Evolutionary conservation across 352 stramenopile species (phyloP).

Genomic region (Globisporangium parvum): DNA sequence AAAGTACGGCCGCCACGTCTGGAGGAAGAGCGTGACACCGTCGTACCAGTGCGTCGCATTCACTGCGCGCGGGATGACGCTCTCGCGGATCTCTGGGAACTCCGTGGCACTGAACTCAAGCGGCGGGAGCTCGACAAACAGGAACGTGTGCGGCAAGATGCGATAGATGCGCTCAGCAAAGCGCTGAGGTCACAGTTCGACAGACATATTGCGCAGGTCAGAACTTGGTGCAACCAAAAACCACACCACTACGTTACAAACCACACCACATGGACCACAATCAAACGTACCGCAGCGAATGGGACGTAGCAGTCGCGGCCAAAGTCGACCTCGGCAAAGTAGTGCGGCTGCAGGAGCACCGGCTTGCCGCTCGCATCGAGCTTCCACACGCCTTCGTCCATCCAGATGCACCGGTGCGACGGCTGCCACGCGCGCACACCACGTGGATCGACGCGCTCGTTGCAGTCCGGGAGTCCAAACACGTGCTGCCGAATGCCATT

Average conservation of each 20-base stretch:
- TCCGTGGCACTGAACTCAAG: slow-evolving; percentile 63
- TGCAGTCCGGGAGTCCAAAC: slow-evolving; percentile 39
- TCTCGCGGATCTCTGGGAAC: slow-evolving; percentile 61
- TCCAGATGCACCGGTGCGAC: slow-evolving; percentile 68
- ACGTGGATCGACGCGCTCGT: slow-evolving; percentile 42
- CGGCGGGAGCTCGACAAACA: slow-evolving; percentile 80
- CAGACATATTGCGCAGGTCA: background rate
- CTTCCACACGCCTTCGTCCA: slow-evolving; percentile 76
- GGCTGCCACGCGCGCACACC: slow-evolving; percentile 66
- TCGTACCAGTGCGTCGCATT: slow-evolving; percentile 91
- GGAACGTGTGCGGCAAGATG: slow-evolving; percentile 49
- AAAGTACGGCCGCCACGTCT: slow-evolving; percentile 62
- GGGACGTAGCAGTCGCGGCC: slow-evolving; percentile 78
- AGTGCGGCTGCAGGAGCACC: slow-evolving; percentile 42
- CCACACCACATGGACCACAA: slow-evolving; percentile 14
- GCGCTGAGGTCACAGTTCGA: slow-evolving; percentile 17
- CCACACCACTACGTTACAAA: background rate
- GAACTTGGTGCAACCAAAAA: slow-evolving; percentile 3
- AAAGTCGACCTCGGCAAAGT: slow-evolving; percentile 74
- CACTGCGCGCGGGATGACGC: slow-evolving; percentile 52
- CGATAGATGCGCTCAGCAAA: slow-evolving; percentile 53
- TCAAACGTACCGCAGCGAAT: slow-evolving; percentile 49
- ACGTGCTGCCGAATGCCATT: slow-evolving; percentile 73
- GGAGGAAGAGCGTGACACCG: slow-evolving; percentile 82
- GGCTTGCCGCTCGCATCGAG: slow-evolving; percentile 39